Conservation (phyloP, 2,329 filamentous ascomycete species). For the Aspergillus sp. region DNA sequence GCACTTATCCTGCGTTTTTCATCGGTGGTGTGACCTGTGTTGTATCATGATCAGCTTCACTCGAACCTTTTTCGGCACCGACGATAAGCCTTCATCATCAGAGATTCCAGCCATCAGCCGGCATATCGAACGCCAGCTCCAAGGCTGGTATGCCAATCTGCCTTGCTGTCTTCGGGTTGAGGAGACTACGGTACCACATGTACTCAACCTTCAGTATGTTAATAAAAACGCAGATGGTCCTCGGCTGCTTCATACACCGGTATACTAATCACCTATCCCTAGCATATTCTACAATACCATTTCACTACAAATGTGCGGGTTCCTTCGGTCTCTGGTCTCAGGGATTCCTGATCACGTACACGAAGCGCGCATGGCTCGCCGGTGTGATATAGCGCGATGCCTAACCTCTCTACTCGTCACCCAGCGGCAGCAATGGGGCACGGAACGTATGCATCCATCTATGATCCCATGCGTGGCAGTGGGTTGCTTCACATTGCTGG, state of each 20-base stretch:
- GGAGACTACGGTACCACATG: conserved; percentile 15
- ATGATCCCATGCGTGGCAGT: conserved; percentile 20
- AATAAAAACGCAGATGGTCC: neutral
- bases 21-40: conserved; percentile 17
- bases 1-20: conserved; percentile 17
- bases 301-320: conserved; percentile 21
- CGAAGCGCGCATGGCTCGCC: neutral
- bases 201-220: conserved; percentile 22
- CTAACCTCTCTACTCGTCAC: conserved; percentile 17
- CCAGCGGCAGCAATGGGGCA: conserved; percentile 22
- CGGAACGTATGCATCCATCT: conserved; percentile 19
- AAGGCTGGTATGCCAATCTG: conserved; percentile 17
- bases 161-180: conserved; percentile 18
- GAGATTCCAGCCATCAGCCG: conserved; percentile 9
- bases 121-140: conserved; percentile 14
- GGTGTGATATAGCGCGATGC: conserved; percentile 9
- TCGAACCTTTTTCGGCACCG: conserved; percentile 9
- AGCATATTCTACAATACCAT: conserved; percentile 19
- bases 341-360: neutral
- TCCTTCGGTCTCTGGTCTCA: conserved; percentile 7
- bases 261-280: neutral
- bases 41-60: conserved; percentile 14
- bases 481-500: conserved; percentile 20
- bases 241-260: neutral
- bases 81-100: conserved; percentile 6